These are phyloP conservation scores for Suillus subalutaceus DNA, from an alignment of 768 basidiomycete species.

Conservation along the genomic window DNA sequence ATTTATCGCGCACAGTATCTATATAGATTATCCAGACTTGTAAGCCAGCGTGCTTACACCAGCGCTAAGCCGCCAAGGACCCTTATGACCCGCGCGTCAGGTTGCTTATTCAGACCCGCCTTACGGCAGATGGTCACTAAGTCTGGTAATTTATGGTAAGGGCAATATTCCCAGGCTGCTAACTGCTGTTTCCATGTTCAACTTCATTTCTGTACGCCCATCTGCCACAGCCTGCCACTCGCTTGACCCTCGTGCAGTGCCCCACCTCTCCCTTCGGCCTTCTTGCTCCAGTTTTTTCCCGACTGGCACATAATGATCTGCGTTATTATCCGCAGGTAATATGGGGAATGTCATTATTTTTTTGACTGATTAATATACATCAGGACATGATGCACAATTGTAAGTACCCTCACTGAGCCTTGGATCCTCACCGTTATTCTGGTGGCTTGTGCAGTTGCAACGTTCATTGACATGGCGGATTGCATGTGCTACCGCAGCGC, in stretches of 20 bases:
- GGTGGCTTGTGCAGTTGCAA: not conserved
- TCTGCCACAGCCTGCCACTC: not conserved
- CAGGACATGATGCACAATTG: not conserved
- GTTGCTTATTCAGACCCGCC: not conserved
- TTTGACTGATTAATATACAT: not conserved
- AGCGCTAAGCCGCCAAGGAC: not conserved
- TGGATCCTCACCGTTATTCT: not conserved
- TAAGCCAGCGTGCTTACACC: no score
- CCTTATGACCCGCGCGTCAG: not conserved
- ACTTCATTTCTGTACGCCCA: not conserved
- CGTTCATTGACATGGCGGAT: not conserved
- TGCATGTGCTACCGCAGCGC: not conserved
- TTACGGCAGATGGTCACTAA: not conserved
- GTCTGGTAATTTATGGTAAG: not conserved
- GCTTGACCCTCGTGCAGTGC: not conserved
- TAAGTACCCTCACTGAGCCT: not conserved
- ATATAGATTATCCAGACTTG: no score
- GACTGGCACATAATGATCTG: not conserved
- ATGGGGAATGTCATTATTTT: not conserved
- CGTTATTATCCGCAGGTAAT: not conserved
- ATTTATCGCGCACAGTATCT: no score
- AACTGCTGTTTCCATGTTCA: not conserved
- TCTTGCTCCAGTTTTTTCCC: not conserved
- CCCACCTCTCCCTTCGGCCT: not conserved
- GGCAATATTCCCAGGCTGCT: not conserved